Conservation (phyloP, 2,329 filamentous ascomycete species). For the Fusarium virguliforme region DNA sequence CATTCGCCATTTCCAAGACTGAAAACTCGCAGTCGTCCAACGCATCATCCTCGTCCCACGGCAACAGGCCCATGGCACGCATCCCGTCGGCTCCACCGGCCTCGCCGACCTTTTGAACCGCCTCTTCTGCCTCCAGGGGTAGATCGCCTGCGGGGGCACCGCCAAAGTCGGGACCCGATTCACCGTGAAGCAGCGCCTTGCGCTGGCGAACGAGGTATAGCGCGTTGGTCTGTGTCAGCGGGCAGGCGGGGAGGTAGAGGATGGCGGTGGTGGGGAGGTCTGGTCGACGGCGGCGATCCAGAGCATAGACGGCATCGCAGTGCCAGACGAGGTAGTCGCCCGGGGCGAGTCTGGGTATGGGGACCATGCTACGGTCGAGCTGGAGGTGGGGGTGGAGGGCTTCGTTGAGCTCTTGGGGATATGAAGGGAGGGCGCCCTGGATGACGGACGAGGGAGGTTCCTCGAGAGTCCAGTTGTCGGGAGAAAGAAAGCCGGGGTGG, state of each 20-base stretch:
- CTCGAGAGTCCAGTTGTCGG: conserved; percentile 71
- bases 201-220: conserved; percentile 61
- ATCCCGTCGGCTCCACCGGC: conserved; percentile 60
- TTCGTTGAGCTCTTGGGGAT: conserved; percentile 77
- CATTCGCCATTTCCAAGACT: conserved; percentile 58
- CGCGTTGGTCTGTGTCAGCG: conserved; percentile 61
- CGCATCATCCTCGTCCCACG: conserved; percentile 60
- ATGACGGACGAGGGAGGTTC: conserved; percentile 65
- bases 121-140: conserved; percentile 56
- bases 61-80: conserved; percentile 60
- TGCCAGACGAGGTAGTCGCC: conserved; percentile 86
- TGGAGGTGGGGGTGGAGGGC: conserved; percentile 79
- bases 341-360: conserved; percentile 77
- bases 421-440: conserved; percentile 78
- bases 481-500: conserved; percentile 58
- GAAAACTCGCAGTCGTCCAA: conserved; percentile 53
- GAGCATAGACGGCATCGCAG: conserved; percentile 79
- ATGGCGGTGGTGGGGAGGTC: conserved; percentile 50
- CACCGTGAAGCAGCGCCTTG: conserved; percentile 60
- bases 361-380: conserved; percentile 76
- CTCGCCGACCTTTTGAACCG: conserved; percentile 58
- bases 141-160: conserved; percentile 55
- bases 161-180: conserved; percentile 60
- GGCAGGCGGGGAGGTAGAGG: conserved; percentile 61
- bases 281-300: conserved; percentile 66